Evolutionary conservation across 208 protist genomes (phyloP), one percentile per base, ranked within the genome.

Genomic region (Wallacemonas rigidus): DNA sequence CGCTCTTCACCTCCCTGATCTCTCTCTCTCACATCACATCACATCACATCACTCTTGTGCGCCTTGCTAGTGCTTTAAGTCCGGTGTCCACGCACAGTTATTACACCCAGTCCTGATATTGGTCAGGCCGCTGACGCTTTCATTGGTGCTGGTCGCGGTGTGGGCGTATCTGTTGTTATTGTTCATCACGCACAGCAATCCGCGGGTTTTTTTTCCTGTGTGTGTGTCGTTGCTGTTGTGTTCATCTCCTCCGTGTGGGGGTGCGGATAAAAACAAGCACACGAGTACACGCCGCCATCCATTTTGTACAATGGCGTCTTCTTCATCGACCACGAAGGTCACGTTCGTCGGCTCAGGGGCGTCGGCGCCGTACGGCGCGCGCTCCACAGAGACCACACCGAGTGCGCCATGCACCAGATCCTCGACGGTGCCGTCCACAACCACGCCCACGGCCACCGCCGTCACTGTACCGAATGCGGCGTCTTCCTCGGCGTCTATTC

Each of bases 331-430:
- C 7, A 65, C 50, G 43, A 65, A 65, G 41, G 60, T 65, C 41
- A 65, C 60, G 7, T 65, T 53, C 60, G 60, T 65, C 60, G 43
- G 60, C 60, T 65, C 60, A 11, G 60, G 60, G n/a, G 60, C 40
- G 43, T 44, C 38, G 7, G 35, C 56, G 5, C 56, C 56, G 8
- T 62, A 26, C 14, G 14, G 4, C 2, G 35, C 56, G 7, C 56
- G 15, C 26, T 12, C 45, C 45, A 50, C 45, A 12, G 12, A 6
- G 45, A 50, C 45, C 45, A 50, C 12, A 57, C 53, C 53, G 9
- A 8, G 53, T 57, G 15, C 14, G 53, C 26, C 15, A 6, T 15
- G 11, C 48, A 53, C 48, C 48, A 53, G 1, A 53, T 15, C 48
- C 8, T 15, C 48, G 14, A 53, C 26, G 26, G 26, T 26, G 48